Evolutionary conservation across 768 basidiomycete species (phyloP).

Genomic region (Xerocomus spinulosus): DNA sequence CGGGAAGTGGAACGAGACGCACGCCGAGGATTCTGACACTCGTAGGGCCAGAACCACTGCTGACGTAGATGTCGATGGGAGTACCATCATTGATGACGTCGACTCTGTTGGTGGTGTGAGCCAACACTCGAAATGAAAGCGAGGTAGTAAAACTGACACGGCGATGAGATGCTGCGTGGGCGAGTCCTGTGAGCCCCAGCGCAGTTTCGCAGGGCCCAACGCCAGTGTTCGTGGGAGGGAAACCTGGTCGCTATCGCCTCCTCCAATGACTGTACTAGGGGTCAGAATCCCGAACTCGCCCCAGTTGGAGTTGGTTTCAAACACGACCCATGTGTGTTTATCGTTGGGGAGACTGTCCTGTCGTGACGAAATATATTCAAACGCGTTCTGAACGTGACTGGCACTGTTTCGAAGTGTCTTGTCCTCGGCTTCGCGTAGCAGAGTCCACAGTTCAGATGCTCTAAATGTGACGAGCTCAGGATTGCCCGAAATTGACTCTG

Average conservation of each 20-base stretch:
- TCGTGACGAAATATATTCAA: slow-evolving; percentile 2
- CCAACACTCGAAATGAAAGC: not conserved
- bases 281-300: slow-evolving; percentile 5
- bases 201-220: slow-evolving; percentile 4
- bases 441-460: slow-evolving; percentile 2
- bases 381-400: slow-evolving; percentile 1
- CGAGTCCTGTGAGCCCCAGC: not conserved
- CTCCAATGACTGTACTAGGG: slow-evolving; percentile 2
- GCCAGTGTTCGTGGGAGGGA: not conserved
- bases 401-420: slow-evolving; percentile 1
- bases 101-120: not conserved
- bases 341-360: not conserved
- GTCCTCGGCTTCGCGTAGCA: slow-evolving; percentile 1
- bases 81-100: slow-evolving; percentile 2
- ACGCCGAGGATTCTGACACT: slow-evolving; percentile 3
- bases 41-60: not conserved
- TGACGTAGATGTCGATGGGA: slow-evolving; percentile 4
- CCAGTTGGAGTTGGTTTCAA: not conserved
- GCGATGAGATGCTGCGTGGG: not conserved
- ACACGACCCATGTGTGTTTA: slow-evolving; percentile 3
- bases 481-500: not conserved
- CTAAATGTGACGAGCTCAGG: not conserved
- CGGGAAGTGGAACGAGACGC: not conserved
- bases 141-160: not conserved
- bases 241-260: not conserved